Conservation (phyloP, 495 filamentous ascomycete genomes). For the Cryomyces minteri region DNA sequence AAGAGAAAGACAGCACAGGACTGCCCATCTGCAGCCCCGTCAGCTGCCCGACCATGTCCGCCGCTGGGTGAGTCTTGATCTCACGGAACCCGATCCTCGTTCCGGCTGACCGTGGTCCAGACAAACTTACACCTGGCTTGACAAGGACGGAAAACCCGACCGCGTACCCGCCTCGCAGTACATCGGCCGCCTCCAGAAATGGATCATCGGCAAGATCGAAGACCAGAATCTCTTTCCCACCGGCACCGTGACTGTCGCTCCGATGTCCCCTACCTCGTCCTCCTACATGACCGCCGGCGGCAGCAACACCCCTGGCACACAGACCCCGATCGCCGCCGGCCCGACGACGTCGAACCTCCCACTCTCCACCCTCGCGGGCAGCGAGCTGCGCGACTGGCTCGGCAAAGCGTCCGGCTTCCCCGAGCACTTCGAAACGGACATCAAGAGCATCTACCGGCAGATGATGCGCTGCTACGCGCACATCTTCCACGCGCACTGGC, state of each 20-base stretch:
- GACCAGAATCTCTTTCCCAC: constrained; percentile 77
- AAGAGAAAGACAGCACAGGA: constrained; percentile 55
- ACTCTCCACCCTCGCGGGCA: constrained; percentile 26
- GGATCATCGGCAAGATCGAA: constrained; percentile 82
- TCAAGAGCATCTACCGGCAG: constrained; percentile 82
- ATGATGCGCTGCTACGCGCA: constrained; percentile 96
- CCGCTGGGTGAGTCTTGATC: constrained; percentile 51
- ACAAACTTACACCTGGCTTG: constrained; percentile 84
- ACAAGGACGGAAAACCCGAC: constrained; percentile 34
- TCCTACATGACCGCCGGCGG: constrained; percentile 5
- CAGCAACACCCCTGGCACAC: constrained; percentile 28
- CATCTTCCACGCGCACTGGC: constrained; percentile 55
- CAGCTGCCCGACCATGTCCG: constrained; percentile 80
- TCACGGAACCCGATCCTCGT: background rate
- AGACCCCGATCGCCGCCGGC: constrained; percentile 28
- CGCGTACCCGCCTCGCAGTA: constrained; percentile 44
- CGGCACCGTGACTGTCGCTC: constrained; percentile 2
- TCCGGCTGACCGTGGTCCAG: constrained; percentile 22
- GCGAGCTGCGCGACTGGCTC: constrained; percentile 41
- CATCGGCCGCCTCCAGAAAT: constrained; percentile 76
- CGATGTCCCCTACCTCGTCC: background rate
- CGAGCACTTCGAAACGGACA: constrained; percentile 64
- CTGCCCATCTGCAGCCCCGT: constrained; percentile 62
- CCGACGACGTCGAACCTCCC: constrained; percentile 29
- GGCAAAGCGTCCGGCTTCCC: constrained; percentile 83